Evolutionary conservation across 306 rosid species (phyloP), one percentile per base, ranked within the genome.

Genomic region (Cucurbita moschata): DNA sequence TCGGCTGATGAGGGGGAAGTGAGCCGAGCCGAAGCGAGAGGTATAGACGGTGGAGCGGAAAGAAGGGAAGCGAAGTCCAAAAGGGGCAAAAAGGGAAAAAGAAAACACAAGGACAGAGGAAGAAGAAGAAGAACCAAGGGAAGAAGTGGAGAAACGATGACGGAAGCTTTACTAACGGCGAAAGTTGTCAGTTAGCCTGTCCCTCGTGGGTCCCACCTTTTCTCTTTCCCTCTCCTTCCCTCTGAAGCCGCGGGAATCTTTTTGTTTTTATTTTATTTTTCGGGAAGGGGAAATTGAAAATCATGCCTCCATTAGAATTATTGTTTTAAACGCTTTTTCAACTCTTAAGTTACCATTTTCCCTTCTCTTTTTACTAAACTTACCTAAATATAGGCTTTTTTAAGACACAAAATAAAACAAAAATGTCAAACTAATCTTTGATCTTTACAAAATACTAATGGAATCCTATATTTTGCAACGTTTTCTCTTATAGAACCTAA

Each of bases 91-190:
- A 67, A 13, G 18, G 73, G 73, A 50, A 50, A 50, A 14, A 4
- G 2, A 68, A 23, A 68, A 66, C 37, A 42, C n/a, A n/a, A n/a
- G 10, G 70, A 63, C 69, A 66, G 72, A 7, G 8, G 39, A 11
- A 21, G 55, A 64, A 40, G n/a, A 46, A 46, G 40, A 67, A 67
- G 71, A 30, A 40, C 7, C 3, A 43, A 43, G 8, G 30, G 23
- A 67, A 56, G 54, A 49, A 68, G 73, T 47, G 73, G 73, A 47
- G 57, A 68, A 68, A 68, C 73, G 57, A 47, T 68, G 73, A 68
- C 73, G 73, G 73, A 68, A 68, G 73, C 73, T 68, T 66, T 68
- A 68, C 21, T 68, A 68, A 68, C 73, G 73, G 73, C 73, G 73
- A 68, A 68, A 68, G 73, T 68, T 68, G 73, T 68, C 73, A 68